phyloP scores from a whole-genome alignment of 495 filamentous ascomycete species.

The Hypomontagnella monticulosa region DNA sequence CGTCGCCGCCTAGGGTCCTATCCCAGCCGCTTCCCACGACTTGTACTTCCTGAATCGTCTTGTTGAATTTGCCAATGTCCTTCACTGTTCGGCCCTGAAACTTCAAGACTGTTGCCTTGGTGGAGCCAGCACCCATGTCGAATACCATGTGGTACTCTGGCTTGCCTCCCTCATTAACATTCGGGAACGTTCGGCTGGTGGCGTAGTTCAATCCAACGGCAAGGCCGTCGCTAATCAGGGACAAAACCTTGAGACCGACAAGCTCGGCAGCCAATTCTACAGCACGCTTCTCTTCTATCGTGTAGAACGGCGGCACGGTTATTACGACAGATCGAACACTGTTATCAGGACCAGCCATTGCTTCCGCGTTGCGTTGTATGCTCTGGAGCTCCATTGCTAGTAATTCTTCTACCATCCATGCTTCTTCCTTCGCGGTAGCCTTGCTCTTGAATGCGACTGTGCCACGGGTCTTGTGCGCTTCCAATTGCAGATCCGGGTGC shows the following conservation, averaged over 20 bases:
- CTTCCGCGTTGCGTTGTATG: slow-evolving; percentile 85
- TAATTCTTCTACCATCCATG: slow-evolving; percentile 90
- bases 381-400: slow-evolving; percentile 96
- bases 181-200: slow-evolving; percentile 87
- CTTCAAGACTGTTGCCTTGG: slow-evolving; percentile 89
- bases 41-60: slow-evolving; percentile 92
- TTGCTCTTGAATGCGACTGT: slow-evolving; percentile 80
- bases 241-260: slow-evolving; percentile 85
- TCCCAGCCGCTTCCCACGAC: slow-evolving; percentile 91
- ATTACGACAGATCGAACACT: slow-evolving; percentile 83
- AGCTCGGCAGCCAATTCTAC: slow-evolving; percentile 83
- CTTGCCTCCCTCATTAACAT: slow-evolving; percentile 81
- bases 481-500: slow-evolving; percentile 74
- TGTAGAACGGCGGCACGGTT: slow-evolving; percentile 92
- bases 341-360: slow-evolving; percentile 80
- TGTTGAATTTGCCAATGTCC: slow-evolving; percentile 92
- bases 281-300: slow-evolving; percentile 85
- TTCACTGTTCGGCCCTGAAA: slow-evolving; percentile 92
- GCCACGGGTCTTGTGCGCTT: slow-evolving; percentile 65
- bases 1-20: slow-evolving; percentile 86
- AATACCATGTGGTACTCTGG: slow-evolving; percentile 94
- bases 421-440: slow-evolving; percentile 68
- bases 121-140: slow-evolving; percentile 98
- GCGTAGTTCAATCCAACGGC: slow-evolving; percentile 96
- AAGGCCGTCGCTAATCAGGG: slow-evolving; percentile 87